Percentiles rank a stretch among this genome's conserved stretches.
Conservation (phyloP, 306 rosid species). For the Cucurbita ficifolia region DNA sequence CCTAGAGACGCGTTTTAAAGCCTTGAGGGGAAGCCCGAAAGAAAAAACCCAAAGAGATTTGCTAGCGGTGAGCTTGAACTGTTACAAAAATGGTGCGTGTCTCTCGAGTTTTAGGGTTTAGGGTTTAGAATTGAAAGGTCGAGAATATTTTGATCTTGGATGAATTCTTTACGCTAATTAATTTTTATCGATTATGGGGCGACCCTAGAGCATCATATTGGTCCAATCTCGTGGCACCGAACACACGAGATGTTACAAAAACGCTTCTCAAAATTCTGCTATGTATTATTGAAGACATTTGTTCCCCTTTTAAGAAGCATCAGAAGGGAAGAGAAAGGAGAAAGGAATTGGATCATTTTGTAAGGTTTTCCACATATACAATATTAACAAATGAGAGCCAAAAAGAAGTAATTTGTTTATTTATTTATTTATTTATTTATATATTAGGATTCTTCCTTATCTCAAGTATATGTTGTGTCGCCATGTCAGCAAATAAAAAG, state of each 20-base stretch:
- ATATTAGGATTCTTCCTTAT: conserved; percentile 1
- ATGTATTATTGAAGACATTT: conserved; percentile 6
- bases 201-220: too few species aligned
- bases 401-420: not conserved
- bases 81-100: too few species aligned
- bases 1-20: too few species aligned
- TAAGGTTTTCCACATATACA: conserved; percentile 8
- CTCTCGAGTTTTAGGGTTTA: too few species aligned
- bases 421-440: not conserved
- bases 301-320: conserved; percentile 2
- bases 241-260: not conserved
- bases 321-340: not conserved
- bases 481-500: conserved; percentile 6
- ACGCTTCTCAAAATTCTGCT: not conserved
- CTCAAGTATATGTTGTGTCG: not conserved
- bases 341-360: not conserved
- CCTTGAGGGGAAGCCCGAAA: too few species aligned
- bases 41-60: too few species aligned
- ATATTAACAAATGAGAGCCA: not conserved
- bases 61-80: too few species aligned
- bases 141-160: too few species aligned
- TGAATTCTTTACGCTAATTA: too few species aligned
- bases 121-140: too few species aligned
- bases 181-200: too few species aligned
- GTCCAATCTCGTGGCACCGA: not conserved